Evolutionary conservation across 108 stramenopile genomes (phyloP).

Genomic region (Pseudonitzschia pungens): DNA sequence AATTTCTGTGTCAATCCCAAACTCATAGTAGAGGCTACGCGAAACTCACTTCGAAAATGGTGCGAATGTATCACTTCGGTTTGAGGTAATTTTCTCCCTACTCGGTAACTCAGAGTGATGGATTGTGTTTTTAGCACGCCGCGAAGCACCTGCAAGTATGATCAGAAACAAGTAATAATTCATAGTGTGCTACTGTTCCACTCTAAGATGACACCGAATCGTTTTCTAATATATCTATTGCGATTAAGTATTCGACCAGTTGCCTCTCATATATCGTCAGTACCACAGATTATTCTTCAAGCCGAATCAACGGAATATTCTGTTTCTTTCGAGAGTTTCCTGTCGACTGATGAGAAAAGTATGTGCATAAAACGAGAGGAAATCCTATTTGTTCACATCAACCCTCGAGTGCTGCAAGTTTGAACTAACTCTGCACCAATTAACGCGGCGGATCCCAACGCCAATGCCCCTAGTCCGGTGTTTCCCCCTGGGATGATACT

Average conservation of each 20-base stretch:
- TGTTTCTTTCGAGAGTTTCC: no score
- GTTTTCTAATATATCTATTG: no score
- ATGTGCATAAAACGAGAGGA: background rate
- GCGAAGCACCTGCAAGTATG: no score
- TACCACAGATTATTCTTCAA: no score
- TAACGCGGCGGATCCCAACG: constrained; percentile 9
- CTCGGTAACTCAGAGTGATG: no score
- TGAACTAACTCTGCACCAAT: constrained; percentile 19
- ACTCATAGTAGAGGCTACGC: background rate
- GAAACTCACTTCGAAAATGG: background rate
- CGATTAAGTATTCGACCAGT: background rate
- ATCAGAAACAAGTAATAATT: no score
- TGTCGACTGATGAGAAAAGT: background rate
- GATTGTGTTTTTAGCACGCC: no score
- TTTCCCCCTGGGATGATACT: constrained; percentile 20
- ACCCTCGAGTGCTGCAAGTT: background rate
- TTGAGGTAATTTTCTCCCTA: no score
- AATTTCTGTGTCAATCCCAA: background rate
- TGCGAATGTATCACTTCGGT: background rate
- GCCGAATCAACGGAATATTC: no score
- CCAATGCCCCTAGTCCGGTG: constrained; percentile 16
- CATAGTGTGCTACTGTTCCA: no score
- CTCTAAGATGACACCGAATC: no score
- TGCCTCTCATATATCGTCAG: background rate
- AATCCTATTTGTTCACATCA: background rate